phyloP scores from a whole-genome alignment of 139 green algal genomes.

The Cymbomonas tetramitiformis region DNA sequence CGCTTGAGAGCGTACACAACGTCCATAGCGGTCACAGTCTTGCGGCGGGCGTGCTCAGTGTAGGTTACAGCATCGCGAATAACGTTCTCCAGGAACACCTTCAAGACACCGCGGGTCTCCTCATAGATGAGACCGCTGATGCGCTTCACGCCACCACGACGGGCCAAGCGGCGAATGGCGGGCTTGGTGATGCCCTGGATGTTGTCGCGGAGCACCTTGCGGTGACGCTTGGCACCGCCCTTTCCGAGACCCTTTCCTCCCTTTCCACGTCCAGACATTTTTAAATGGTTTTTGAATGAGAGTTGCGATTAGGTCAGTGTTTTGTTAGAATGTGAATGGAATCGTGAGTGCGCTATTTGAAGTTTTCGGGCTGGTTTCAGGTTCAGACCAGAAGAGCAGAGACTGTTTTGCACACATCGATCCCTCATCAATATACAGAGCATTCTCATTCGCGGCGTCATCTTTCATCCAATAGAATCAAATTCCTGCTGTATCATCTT shows the following conservation, averaged over 20 bases:
- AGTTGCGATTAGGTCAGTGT: too few relatives aligned
- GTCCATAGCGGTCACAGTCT: slow-evolving; percentile 86
- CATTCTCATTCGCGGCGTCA: too few relatives aligned
- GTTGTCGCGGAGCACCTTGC: slow-evolving; percentile 67
- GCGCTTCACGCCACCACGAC: slow-evolving; percentile 59
- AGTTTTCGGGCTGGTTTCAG: too few relatives aligned
- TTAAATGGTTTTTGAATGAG: too few relatives aligned
- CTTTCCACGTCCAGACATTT: slow-evolving; percentile 42
- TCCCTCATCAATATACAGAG: too few relatives aligned
- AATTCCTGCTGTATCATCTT: too few relatives aligned
- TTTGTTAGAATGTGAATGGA: too few relatives aligned
- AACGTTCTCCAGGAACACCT: slow-evolving; percentile 43
- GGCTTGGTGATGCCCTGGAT: slow-evolving; percentile 90
- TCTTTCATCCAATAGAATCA: too few relatives aligned
- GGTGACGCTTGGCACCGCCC: slow-evolving; percentile 48
- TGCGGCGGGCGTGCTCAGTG: slow-evolving; percentile 83
- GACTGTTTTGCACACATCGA: too few relatives aligned
- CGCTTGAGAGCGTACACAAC: slow-evolving; percentile 89
- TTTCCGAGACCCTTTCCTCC: slow-evolving; percentile 42
- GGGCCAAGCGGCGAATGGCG: slow-evolving; percentile 61
- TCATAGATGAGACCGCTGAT: slow-evolving; percentile 83
- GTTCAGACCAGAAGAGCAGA: too few relatives aligned
- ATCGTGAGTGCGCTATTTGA: too few relatives aligned
- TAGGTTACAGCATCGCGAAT: slow-evolving; percentile 79
- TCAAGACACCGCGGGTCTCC: slow-evolving; percentile 59